Evolutionary conservation across 805 yeast genomes (phyloP).

Genomic region (Clavispora phyllophila): DNA sequence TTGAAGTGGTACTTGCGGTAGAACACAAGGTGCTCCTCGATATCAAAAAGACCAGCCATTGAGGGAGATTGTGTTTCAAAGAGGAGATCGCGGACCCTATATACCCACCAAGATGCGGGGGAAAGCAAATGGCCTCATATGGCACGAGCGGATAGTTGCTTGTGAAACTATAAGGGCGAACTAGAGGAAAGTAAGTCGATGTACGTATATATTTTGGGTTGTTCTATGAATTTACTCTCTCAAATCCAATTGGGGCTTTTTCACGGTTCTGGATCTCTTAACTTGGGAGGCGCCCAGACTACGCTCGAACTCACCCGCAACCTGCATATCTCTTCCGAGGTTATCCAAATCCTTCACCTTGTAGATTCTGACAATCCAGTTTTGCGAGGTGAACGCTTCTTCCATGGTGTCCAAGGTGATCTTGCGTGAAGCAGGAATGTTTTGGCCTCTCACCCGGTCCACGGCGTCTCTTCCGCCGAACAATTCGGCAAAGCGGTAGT

Average conservation of each 20-base stretch:
- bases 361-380: slow-evolving; percentile 94
- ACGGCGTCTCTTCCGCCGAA: slow-evolving; percentile 55
- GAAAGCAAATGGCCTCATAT: neutral
- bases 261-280: slow-evolving; percentile 39
- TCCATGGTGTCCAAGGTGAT: slow-evolving; percentile 69
- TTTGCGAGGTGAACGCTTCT: slow-evolving; percentile 92
- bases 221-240: slow-evolving; percentile 28
- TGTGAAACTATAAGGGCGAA: neutral
- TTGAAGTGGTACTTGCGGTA: slow-evolving; percentile 29
- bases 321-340: slow-evolving; percentile 71
- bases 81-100: neutral
- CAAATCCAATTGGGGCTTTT: slow-evolving; percentile 52
- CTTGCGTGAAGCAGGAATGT: slow-evolving; percentile 47
- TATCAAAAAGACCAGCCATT: slow-evolving; percentile 32
- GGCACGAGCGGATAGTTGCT: neutral
- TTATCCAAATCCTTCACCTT: slow-evolving; percentile 85
- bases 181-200: neutral
- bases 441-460: slow-evolving; percentile 89
- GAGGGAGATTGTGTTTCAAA: no score
- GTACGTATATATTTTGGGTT: neutral
- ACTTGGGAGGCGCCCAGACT: slow-evolving; percentile 23
- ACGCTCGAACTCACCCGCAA: slow-evolving; percentile 52
- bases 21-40: slow-evolving; percentile 35
- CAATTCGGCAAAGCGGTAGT: slow-evolving; percentile 75
- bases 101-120: neutral